Conservation (phyloP, 192 early-diverging fungal genomes). For the Linnemannia schmuckeri region DNA sequence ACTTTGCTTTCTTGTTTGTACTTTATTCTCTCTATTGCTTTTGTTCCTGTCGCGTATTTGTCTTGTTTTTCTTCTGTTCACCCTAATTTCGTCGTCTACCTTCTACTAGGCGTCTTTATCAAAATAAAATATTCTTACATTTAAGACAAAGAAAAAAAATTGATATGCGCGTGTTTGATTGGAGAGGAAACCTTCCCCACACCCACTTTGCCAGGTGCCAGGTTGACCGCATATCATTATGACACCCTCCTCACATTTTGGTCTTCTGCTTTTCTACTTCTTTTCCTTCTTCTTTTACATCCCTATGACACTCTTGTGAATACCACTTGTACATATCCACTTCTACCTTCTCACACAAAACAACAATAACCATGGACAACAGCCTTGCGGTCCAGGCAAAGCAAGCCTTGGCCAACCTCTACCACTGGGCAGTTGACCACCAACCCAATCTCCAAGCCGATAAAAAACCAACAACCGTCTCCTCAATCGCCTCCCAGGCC, state of each 20-base stretch:
- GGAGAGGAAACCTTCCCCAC: neutral
- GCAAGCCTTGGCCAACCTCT: slow-evolving; percentile 1
- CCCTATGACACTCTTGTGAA: neutral
- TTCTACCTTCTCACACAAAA: neutral
- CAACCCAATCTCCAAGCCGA: neutral
- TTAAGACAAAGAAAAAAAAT: neutral
- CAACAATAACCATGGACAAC: neutral
- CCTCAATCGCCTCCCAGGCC: neutral
- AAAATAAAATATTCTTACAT: neutral
- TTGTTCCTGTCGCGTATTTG: neutral
- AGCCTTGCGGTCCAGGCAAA: neutral
- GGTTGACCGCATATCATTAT: no score
- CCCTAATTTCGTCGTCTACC: neutral
- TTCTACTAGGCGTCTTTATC: neutral
- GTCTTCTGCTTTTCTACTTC: neutral
- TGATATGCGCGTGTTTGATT: neutral
- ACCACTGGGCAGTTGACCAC: neutral
- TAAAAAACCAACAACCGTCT: neutral
- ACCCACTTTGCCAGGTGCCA: neutral
- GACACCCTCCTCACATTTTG: neutral
- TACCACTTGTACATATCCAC: neutral
- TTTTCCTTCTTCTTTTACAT: neutral
- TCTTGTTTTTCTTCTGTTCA: neutral
- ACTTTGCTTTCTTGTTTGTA: neutral
- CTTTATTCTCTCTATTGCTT: neutral